Base-by-base conservation (phyloP, 106 monocot genomes). In the Acorus gramineus region DNA sequence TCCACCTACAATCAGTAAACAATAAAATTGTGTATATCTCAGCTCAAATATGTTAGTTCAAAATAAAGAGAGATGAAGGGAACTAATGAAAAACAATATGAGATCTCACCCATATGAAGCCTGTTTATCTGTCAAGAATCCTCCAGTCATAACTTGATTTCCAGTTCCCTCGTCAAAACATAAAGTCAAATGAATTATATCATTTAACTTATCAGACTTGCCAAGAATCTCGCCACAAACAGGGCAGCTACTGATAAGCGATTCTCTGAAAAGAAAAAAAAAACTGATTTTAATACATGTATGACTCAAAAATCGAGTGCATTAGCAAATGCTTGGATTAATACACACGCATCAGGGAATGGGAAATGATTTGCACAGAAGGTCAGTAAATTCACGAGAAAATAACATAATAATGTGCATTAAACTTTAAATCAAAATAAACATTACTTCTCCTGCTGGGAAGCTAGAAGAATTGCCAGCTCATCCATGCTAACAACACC, bases 121-220 rank as follows among this genome's bases (percentile, higher is more conserved):
- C 50, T 96, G 85, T 60, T 83, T 91, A 57, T 90, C 95, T 60
- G 95, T 96, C 55, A 96, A 74, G 77, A 96, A 96, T 58, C 95
- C 95, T 60, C 95, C 95, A 42, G 95, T 96, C 95, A 96, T 96
- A 14, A 81, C 56, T 71, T 96, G 95, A 77, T 87, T 96, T 71
- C 95, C 95, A 67, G 95, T 96, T 69, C 95, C 95, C 79, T 96
- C 95, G 59, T 96, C 95, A 65, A 96, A 96, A 66, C 95, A 96
- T 73, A 96, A 77, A 49, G 84, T 85, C 76, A 96, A 68, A 74
- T 96, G 95, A 59, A 96, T 87, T 14, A 96, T 77, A 74, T 67
- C 90, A 80, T 96, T 96, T 69, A 96, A 72, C 69, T 77, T 82
- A 64, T 85, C 74, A 61, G 72, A 74, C 42, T 90, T 87, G 3